A percentile compares a stretch with the other conserved stretches of the same genome.
phyloP scores from a whole-genome alignment of 2,329 filamentous ascomycete species.

The Fusarium phyllophilum region DNA sequence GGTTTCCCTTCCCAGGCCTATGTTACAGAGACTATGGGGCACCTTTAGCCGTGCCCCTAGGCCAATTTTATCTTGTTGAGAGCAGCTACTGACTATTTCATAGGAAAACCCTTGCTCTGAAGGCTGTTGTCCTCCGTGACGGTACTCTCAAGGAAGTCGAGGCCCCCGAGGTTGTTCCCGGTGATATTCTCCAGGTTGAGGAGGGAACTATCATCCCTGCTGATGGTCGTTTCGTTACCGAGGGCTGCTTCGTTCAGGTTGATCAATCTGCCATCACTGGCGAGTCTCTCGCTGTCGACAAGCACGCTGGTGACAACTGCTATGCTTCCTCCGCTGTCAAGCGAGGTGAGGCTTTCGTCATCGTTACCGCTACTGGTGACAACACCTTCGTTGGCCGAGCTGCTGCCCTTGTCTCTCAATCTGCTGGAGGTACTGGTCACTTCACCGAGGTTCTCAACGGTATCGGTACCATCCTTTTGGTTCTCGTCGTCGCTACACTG shows the following conservation, averaged over 20 bases:
- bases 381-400: constrained; percentile 91
- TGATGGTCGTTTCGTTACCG: constrained; percentile 86
- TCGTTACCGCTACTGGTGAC: constrained; percentile 87
- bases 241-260: constrained; percentile 86
- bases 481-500: constrained; percentile 74
- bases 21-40: no score
- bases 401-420: constrained; percentile 84
- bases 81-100: no score
- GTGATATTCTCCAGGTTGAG: constrained; percentile 89
- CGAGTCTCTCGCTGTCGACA: constrained; percentile 91
- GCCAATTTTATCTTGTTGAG: no score
- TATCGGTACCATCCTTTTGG: constrained; percentile 56
- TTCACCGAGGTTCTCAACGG: constrained; percentile 92
- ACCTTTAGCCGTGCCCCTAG: no score
- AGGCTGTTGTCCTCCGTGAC: constrained; percentile 87
- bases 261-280: constrained; percentile 94
- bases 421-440: constrained; percentile 79
- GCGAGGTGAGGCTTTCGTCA: constrained; percentile 85
- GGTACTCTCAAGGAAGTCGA: constrained; percentile 80
- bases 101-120: constrained; percentile 65
- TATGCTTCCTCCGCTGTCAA: constrained; percentile 91
- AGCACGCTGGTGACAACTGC: constrained; percentile 82
- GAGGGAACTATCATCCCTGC: constrained; percentile 92
- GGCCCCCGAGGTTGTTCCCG: constrained; percentile 85
- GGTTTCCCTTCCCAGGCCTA: neutral